phyloP scores from a whole-genome alignment of 2,329 filamentous ascomycete species.

The Monilinia aucupariae region DNA sequence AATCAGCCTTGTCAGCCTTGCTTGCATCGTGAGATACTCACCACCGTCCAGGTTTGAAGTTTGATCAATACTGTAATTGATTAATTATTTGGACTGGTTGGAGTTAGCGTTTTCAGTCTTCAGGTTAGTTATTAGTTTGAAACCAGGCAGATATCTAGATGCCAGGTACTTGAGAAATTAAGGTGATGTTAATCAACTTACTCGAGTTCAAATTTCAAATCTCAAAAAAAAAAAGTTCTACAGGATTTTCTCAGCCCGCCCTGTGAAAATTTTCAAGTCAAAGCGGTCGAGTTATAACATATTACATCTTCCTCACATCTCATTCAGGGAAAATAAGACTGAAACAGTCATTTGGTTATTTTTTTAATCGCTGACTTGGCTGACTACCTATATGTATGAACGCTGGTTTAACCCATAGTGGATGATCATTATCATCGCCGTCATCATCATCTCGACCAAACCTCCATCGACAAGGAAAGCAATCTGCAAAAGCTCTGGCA shows the following conservation, averaged over 20 bases:
- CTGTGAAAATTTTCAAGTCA: neutral
- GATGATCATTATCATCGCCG: neutral
- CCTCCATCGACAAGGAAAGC: neutral
- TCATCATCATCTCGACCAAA: neutral
- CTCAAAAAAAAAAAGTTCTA: too few species aligned
- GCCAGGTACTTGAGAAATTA: too few species aligned
- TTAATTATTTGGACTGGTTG: too few species aligned
- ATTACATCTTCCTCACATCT: neutral
- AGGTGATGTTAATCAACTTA: too few species aligned
- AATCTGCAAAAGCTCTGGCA: neutral
- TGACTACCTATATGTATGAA: neutral
- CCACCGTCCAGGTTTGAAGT: too few species aligned
- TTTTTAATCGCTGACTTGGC: neutral
- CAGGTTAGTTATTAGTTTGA: too few species aligned
- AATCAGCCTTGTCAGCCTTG: slow-evolving; percentile 1
- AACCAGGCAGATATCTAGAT: too few species aligned
- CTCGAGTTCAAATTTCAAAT: too few species aligned
- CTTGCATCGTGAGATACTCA: neutral
- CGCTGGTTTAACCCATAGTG: neutral
- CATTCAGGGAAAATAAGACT: neutral
- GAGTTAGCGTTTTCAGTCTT: too few species aligned
- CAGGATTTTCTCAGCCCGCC: neutral
- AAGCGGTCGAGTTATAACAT: neutral
- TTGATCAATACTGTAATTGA: too few species aligned
- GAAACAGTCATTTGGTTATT: neutral